Evolutionary conservation across 768 basidiomycete species (phyloP), one percentile per base, ranked within the genome.

Genomic region (Leccinum uliginosum): DNA sequence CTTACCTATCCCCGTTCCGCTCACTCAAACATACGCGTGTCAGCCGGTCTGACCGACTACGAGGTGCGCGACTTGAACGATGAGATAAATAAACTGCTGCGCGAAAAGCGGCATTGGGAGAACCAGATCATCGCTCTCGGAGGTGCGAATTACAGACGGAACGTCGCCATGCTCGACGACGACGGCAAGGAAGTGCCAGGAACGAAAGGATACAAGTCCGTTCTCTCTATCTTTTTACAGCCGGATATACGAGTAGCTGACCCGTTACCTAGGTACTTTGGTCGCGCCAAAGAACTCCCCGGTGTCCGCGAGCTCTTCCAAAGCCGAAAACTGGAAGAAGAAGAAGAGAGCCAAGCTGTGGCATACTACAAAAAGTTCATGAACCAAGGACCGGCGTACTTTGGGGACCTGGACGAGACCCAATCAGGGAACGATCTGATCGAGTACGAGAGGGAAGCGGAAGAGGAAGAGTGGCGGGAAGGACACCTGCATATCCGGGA

Each of bases 41-140:
- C 65, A 98, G 95, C 91, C 64, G 92, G 93, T 52, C 72, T 98
- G 70, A 89, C 90, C 24, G 93, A 98, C 76, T 98, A 98, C 68
- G 94, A 98, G 75, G 85, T 95, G 48, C 86, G 96, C 27, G 96
- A 98, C 70, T 67, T 98, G 44, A 99, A 99, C 69, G 95, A 98
- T 71, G 94, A 98, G 66, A 99, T 99, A 62, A 99, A 98, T 78
- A 91, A 87, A 67, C 76, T 97, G 14, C 76, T 99, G 80, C 82
- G 96, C 32, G 96, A 99, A 75, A 98, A 98, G 71, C 75, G 89
- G 44, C 95, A 98, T 72, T 98, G 93, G 92, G 96, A 98, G 76
- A 95, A 94, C 63, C 95, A 97, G 71, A 97, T 98, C 51, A 88
- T 98, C n/a, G 86, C 87, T 6, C 77, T 98, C 1, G 95, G 95